Evolutionary conservation across 805 yeast genomes (phyloP).

Genomic region (Wickerhamiella qilinensis): DNA sequence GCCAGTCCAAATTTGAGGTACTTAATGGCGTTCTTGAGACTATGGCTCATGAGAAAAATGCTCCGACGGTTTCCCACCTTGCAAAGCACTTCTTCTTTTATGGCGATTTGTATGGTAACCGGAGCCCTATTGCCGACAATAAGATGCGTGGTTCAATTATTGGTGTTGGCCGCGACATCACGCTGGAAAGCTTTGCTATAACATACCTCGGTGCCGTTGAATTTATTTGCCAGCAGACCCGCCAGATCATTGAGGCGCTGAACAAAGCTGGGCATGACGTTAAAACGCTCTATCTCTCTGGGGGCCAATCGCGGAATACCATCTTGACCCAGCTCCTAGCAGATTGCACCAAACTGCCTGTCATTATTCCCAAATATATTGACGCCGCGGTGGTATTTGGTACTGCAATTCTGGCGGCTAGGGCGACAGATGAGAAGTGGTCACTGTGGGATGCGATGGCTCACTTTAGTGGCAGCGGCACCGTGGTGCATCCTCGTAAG

Average conservation of each 20-base stretch:
- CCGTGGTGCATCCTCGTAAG: conserved; percentile 52
- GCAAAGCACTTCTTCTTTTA: conserved; percentile 80
- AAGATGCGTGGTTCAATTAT: conserved; percentile 81
- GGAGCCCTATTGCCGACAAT: conserved; percentile 96
- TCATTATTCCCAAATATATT: conserved; percentile 83
- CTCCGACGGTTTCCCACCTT: conserved; percentile 60
- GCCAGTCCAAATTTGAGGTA: conserved; percentile 64
- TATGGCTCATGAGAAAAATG: conserved; percentile 37
- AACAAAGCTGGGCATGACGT: conserved; percentile 63
- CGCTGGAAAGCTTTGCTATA: conserved; percentile 70
- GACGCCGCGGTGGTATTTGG: conserved; percentile 97
- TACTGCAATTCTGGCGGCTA: conserved; percentile 86
- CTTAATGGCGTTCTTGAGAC: conserved; percentile 61
- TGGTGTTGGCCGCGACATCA: conserved; percentile 83
- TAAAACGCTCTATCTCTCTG: conserved; percentile 69
- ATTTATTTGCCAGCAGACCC: conserved; percentile 92
- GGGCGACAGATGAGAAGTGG: conserved; percentile 53
- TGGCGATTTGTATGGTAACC: conserved; percentile 92
- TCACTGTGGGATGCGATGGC: conserved; percentile 76
- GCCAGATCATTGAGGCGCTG: conserved; percentile 85
- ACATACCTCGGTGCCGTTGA: conserved; percentile 90
- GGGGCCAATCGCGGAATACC: conserved; percentile 93
- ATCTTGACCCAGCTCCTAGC: conserved; percentile 79
- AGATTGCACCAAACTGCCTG: conserved; percentile 82
- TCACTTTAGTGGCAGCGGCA: conserved; percentile 68